phyloP scores from a whole-genome alignment of 768 basidiomycete species.

The Mycena capillaripes region DNA sequence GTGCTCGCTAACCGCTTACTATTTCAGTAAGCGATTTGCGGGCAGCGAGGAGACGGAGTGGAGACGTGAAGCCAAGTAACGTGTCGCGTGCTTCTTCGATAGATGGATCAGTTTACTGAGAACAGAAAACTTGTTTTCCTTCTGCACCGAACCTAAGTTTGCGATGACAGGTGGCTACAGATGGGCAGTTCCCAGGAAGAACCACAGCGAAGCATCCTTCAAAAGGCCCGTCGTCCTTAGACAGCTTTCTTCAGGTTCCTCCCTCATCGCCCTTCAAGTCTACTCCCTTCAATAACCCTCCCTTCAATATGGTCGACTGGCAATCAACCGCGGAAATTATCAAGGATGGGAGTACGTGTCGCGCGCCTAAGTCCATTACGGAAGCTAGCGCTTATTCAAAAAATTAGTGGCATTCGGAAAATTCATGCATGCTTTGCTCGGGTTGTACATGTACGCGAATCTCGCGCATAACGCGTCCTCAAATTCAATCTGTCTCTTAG shows the following conservation, averaged over 20 bases:
- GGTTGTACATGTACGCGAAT: slow-evolving; percentile 66
- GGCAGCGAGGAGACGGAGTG: not conserved
- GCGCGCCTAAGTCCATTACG: not conserved
- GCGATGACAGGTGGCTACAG: slow-evolving; percentile 25
- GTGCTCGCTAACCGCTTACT: not conserved
- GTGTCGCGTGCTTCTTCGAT: not conserved
- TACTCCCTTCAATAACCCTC: not conserved
- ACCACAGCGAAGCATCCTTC: slow-evolving; percentile 4
- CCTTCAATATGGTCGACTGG: slow-evolving; percentile 73
- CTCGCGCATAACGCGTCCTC: slow-evolving; percentile 23
- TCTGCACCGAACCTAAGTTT: not conserved
- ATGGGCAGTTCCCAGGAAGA: slow-evolving; percentile 34
- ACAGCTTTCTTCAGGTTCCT: slow-evolving; percentile 25
- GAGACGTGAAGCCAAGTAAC: not conserved
- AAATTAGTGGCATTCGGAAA: slow-evolving; percentile 62
- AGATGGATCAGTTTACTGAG: slow-evolving; percentile 8
- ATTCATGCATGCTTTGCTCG: slow-evolving; percentile 72
- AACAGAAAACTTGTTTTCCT: not conserved
- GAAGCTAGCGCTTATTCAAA: not conserved
- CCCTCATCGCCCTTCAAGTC: slow-evolving; percentile 3
- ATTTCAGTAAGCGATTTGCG: not conserved
- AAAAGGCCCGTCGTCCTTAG: slow-evolving; percentile 10
- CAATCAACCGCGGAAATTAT: slow-evolving; percentile 60
- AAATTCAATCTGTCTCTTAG: slow-evolving; percentile 48
- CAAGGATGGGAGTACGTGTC: slow-evolving; percentile 60